A percentile compares a stretch with the other conserved stretches of the same genome.
These are phyloP conservation scores for Taiozyma onychis DNA, from an alignment of 1,139 yeast genomes.

Conservation along the genomic window DNA sequence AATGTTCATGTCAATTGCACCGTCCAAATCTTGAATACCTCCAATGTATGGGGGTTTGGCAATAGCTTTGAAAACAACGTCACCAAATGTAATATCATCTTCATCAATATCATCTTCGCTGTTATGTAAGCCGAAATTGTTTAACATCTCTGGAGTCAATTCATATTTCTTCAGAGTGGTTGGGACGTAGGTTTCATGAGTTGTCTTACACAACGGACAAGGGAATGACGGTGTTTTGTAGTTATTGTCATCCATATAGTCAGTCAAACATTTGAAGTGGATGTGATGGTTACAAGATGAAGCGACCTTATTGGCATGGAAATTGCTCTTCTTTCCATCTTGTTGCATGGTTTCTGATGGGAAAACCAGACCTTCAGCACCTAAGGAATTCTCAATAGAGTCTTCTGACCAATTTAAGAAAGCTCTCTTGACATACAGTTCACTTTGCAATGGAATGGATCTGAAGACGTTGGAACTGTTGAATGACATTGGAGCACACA, in stretches of 20 bases:
- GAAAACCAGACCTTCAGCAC: slow-evolving; percentile 12
- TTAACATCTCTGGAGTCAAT: not conserved
- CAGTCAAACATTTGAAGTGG: slow-evolving; percentile 50
- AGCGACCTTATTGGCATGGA: slow-evolving; percentile 32
- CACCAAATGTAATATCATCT: not conserved
- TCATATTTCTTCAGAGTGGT: not conserved
- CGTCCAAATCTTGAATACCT: not conserved
- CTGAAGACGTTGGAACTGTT: slow-evolving; percentile 39
- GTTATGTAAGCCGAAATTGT: not conserved
- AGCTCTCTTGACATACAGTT: slow-evolving; percentile 46
- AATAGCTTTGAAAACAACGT: not conserved
- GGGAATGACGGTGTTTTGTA: slow-evolving; percentile 28
- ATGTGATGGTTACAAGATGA: slow-evolving; percentile 69
- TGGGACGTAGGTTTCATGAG: slow-evolving; percentile 26
- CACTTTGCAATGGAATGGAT: slow-evolving; percentile 37
- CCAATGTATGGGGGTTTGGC: not conserved
- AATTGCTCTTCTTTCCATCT: slow-evolving; percentile 7
- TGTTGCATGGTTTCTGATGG: slow-evolving; percentile 14
- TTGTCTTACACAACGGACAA: slow-evolving; percentile 64
- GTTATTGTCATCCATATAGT: slow-evolving; percentile 30
- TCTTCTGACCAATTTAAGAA: slow-evolving; percentile 45
- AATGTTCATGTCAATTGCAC: not conserved
- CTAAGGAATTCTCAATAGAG: slow-evolving; percentile 30
- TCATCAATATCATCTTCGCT: not conserved
- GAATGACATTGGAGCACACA: slow-evolving; percentile 49